Conservation (phyloP, 352 stramenopile species). For the Phytophthora citricola region DNA sequence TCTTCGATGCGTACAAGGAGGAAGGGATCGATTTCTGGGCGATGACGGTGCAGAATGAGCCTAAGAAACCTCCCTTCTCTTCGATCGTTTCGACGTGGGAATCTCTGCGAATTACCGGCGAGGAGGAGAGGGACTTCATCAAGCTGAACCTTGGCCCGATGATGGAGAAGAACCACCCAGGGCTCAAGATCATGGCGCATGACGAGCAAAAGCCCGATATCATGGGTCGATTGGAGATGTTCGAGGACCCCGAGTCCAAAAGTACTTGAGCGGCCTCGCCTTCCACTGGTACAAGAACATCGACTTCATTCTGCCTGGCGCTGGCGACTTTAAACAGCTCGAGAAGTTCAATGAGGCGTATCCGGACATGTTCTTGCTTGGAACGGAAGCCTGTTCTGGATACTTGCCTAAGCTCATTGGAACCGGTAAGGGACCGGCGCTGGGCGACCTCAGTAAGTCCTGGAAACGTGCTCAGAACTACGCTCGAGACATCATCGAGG, state of each 20-base stretch:
- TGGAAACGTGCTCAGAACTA: constrained; percentile 65
- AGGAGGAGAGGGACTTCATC: constrained; percentile 3
- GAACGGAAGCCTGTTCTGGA: constrained; percentile 74
- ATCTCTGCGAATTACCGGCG: background rate
- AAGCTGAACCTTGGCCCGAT: constrained; percentile 1
- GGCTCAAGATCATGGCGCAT: constrained; percentile 3
- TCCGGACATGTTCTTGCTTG: constrained; percentile 80
- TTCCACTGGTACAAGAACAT: constrained; percentile 79
- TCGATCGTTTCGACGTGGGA: constrained; percentile 1
- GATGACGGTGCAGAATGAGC: background rate
- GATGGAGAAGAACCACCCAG: constrained; percentile 2
- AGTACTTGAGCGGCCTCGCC: constrained; percentile 2
- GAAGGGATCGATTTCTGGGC: background rate
- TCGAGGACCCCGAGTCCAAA: constrained; percentile 1
- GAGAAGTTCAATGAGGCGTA: constrained; percentile 48
- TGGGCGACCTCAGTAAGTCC: background rate
- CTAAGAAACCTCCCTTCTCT: constrained; percentile 2
- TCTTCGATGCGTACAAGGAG: background rate
- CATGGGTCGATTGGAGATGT: background rate
- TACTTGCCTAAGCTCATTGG: constrained; percentile 38
- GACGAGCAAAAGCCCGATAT: constrained; percentile 4
- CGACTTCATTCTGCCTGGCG: constrained; percentile 37
- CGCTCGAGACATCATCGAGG: constrained; percentile 77
- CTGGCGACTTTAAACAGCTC: constrained; percentile 52
- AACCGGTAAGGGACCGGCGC: background rate